Percentiles rank a stretch among this genome's conserved stretches.
Evolutionary conservation across 345 rosid genomes (phyloP).

Genomic region (Rhodamnia rubescens): DNA sequence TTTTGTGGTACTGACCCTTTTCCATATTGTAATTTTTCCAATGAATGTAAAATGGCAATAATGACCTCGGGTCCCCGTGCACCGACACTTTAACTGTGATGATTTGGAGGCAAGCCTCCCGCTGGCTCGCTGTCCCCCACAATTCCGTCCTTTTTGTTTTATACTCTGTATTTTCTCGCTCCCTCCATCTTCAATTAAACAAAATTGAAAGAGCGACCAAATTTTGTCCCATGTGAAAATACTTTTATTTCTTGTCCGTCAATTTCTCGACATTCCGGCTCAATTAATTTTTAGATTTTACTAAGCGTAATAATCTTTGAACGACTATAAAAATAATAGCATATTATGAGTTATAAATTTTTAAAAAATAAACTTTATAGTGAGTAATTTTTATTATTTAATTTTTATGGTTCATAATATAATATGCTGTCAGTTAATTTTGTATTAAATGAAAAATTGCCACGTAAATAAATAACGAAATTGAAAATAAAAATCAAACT

Average conservation of each 20-base stretch:
- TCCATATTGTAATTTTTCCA: neutral
- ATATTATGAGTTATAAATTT: too few relatives aligned
- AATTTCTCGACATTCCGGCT: neutral
- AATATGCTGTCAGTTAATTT: too few relatives aligned
- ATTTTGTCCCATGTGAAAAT: neutral
- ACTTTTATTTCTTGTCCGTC: neutral
- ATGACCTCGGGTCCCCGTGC: neutral
- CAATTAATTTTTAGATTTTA: too few relatives aligned
- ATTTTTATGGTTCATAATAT: too few relatives aligned
- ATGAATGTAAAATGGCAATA: too few relatives aligned
- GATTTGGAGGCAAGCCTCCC: neutral
- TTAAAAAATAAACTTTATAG: too few relatives aligned
- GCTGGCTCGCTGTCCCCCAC: neutral
- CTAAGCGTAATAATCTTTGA: too few relatives aligned
- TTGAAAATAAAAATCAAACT: neutral
- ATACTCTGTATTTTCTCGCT: neutral
- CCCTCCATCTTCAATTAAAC: neutral
- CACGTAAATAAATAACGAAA: neutral
- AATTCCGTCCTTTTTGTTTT: neutral
- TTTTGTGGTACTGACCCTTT: neutral
- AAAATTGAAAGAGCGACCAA: neutral
- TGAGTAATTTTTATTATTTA: too few relatives aligned
- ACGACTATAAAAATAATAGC: too few relatives aligned
- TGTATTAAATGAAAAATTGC: too few relatives aligned
- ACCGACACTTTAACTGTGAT: neutral